A percentile compares a stretch with the other conserved stretches of the same genome.
phyloP scores from a whole-genome alignment of 2,329 filamentous ascomycete species.

The Epichloe gansuensis region DNA sequence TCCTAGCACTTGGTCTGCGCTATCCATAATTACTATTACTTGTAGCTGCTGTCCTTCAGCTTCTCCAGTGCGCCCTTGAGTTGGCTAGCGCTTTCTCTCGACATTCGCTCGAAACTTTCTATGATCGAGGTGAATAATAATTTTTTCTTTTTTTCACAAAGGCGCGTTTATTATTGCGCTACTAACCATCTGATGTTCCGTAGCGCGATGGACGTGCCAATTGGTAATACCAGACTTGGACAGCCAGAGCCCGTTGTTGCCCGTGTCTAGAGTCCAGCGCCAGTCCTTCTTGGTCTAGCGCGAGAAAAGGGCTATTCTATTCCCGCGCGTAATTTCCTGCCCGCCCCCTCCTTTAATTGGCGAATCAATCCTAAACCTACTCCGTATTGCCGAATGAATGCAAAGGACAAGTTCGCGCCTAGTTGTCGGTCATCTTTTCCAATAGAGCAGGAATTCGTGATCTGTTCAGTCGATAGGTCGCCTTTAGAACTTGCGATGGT shows the following conservation, averaged over 20 bases:
- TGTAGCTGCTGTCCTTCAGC: neutral
- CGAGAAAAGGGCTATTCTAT: too few relatives aligned
- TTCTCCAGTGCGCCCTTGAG: neutral
- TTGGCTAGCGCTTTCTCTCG: neutral
- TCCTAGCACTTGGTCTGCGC: too few relatives aligned
- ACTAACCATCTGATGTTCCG: neutral
- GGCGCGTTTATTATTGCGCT: neutral
- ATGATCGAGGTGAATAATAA: neutral
- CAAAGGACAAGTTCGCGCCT: constrained; percentile 10
- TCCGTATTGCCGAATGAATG: neutral
- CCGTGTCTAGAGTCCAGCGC: too few relatives aligned
- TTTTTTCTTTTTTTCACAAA: neutral
- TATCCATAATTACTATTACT: neutral
- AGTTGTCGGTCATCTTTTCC: constrained; percentile 4
- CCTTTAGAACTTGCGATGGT: neutral
- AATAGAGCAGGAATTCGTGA: neutral
- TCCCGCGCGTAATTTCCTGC: too few relatives aligned
- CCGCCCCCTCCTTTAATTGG: too few relatives aligned
- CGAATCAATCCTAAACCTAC: too few relatives aligned
- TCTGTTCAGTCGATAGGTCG: neutral
- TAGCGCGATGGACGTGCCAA: neutral
- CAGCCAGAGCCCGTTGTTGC: too few relatives aligned
- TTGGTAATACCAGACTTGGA: too few relatives aligned
- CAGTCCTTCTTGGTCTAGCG: too few relatives aligned
- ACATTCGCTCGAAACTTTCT: neutral